These are phyloP conservation scores for Lactarius hatsudake DNA, from an alignment of 768 basidiomycete species.

Conservation along the genomic window DNA sequence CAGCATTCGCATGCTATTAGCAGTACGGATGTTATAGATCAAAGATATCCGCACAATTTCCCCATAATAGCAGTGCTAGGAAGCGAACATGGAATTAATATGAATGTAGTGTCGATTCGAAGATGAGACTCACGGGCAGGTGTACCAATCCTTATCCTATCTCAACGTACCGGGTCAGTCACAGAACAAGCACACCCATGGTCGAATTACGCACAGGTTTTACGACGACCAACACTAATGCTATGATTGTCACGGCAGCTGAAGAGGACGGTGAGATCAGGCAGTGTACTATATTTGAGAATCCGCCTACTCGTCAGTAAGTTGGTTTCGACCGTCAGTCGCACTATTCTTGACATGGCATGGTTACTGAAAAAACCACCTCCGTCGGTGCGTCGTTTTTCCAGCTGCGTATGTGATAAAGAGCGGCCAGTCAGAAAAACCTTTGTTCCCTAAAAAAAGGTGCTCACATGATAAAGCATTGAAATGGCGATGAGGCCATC, in stretches of 20 bases:
- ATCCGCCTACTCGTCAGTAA: not conserved
- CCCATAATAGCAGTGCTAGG: conserved; percentile 14
- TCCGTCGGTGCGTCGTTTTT: not conserved
- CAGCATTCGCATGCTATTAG: not conserved
- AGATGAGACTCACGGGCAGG: conserved; percentile 10
- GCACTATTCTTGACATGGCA: not conserved
- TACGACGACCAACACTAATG: not conserved
- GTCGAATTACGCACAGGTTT: conserved; percentile 2
- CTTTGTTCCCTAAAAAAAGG: not conserved
- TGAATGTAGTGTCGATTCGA: not conserved
- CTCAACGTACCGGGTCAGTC: not conserved
- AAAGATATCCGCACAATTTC: conserved; percentile 6
- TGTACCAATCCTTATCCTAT: conserved; percentile 13
- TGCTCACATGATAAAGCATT: not conserved
- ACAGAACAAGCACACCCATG: not conserved
- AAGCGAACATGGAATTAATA: not conserved
- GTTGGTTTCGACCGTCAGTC: not conserved
- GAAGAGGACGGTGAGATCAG: not conserved
- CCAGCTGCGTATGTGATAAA: not conserved
- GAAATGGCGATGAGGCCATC: not conserved
- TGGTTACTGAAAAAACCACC: not conserved
- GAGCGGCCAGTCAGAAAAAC: not conserved
- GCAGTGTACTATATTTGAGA: not conserved
- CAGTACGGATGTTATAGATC: too few relatives aligned
- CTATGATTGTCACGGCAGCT: not conserved